These are phyloP conservation scores for Marvania coccoides DNA, from an alignment of 139 green algal genomes.

Conservation along the genomic window DNA sequence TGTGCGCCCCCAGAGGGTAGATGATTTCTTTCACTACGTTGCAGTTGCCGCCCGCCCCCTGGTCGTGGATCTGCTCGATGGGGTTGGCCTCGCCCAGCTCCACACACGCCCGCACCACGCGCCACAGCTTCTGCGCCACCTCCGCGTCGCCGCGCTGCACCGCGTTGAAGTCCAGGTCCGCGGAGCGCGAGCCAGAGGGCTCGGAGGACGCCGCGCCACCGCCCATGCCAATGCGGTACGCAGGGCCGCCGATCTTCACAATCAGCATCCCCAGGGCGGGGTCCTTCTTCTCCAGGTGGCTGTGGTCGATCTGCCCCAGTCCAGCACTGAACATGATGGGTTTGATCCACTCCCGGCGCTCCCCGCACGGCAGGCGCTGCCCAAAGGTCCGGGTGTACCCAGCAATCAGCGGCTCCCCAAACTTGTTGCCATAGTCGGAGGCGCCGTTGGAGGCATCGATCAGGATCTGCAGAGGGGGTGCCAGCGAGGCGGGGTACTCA, in stretches of 20 bases:
- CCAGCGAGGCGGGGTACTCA: conserved; percentile 73
- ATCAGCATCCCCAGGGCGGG: conserved; percentile 90
- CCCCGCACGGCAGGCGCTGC: conserved; percentile 72
- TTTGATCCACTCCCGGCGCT: conserved; percentile 97
- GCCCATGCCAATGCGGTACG: conserved; percentile 98
- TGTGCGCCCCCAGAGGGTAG: conserved; percentile 90
- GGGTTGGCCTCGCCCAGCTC: conserved; percentile 92
- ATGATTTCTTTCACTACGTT: conserved; percentile 99
- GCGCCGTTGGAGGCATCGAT: conserved; percentile 97
- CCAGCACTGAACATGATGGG: conserved; percentile 99
- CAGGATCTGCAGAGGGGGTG: conserved; percentile 85
- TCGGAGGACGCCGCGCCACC: conserved; percentile 87
- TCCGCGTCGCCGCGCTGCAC: conserved; percentile 95
- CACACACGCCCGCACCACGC: conserved; percentile 93
- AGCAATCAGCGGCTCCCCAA: conserved; percentile 93
- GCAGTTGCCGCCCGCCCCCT: conserved; percentile 98
- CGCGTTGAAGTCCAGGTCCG: conserved; percentile 98
- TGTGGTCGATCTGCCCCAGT: conserved; percentile 87
- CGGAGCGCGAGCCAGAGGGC: conserved; percentile 61
- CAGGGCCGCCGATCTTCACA: conserved; percentile 96
- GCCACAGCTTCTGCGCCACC: conserved; percentile 96
- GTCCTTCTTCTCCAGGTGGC: conserved; percentile 64
- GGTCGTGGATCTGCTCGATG: conserved; percentile 84
- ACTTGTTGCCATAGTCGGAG: conserved; percentile 99
- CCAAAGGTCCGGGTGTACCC: conserved; percentile 95